Conservation (phyloP, 345 rosid species). For the Dimocarpus longan region DNA sequence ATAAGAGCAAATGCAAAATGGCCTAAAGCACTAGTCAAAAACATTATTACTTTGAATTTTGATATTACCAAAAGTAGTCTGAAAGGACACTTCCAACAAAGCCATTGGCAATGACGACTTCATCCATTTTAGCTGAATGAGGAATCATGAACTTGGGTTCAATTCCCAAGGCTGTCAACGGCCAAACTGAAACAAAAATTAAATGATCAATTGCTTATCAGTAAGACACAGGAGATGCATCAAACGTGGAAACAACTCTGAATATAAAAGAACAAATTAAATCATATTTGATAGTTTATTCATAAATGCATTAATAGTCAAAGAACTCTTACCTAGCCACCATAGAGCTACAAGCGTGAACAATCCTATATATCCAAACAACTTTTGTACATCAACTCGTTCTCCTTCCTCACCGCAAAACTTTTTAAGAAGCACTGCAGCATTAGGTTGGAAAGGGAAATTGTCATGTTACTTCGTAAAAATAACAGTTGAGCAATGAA, state of each 20-base stretch:
- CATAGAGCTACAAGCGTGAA: constrained; percentile 97
- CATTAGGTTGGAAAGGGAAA: constrained; percentile 20
- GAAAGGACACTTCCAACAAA: constrained; percentile 97
- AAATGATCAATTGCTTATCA: not conserved
- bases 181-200: constrained; percentile 74
- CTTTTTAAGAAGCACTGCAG: constrained; percentile 95
- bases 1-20: not conserved
- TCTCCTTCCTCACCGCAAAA: constrained; percentile 96
- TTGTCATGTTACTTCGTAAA: constrained; percentile 10
- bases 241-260: not conserved
- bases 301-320: not conserved
- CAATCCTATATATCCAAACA: constrained; percentile 95
- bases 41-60: not conserved
- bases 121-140: constrained; percentile 87
- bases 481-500: not conserved
- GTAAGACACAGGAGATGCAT: not conserved
- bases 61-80: constrained; percentile 82
- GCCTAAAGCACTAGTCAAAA: not conserved
- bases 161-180: constrained; percentile 90
- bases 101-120: constrained; percentile 94
- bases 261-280: no score
- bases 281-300: not conserved
- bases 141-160: constrained; percentile 97
- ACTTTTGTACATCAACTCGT: constrained; percentile 89
- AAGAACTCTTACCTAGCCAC: constrained; percentile 88